phyloP scores from a whole-genome alignment of 2,329 filamentous ascomycete species.

The Trichoderma oligosporum region DNA sequence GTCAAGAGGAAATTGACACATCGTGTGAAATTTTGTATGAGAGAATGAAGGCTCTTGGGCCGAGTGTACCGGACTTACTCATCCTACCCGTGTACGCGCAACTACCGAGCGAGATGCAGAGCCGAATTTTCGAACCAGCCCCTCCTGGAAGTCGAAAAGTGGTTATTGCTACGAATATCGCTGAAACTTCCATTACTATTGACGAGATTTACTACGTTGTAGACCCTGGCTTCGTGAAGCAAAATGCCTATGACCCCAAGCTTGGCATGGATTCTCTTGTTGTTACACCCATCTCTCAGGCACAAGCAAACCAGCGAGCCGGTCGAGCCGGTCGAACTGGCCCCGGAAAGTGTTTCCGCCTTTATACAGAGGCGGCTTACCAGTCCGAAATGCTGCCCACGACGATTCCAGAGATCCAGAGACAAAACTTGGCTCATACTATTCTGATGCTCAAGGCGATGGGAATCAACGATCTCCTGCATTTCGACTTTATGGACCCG shows the following conservation, averaged over 20 bases:
- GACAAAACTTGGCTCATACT: conserved; percentile 86
- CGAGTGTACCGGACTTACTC: conserved; percentile 84
- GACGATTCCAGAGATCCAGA: conserved; percentile 92
- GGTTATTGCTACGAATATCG: conserved; percentile 97
- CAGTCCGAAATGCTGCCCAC: conserved; percentile 97
- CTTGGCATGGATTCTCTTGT: conserved; percentile 96
- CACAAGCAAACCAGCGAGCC: conserved; percentile 90
- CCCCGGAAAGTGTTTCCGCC: conserved; percentile 89
- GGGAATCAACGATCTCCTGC: conserved; percentile 95
- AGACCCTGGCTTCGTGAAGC: conserved; percentile 95
- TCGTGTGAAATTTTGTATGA: conserved; percentile 89
- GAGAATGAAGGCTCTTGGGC: conserved; percentile 91
- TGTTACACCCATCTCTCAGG: conserved; percentile 93
- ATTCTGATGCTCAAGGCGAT: conserved; percentile 98
- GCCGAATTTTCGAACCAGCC: conserved; percentile 88
- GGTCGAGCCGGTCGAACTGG: conserved; percentile 92
- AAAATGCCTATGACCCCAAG: conserved; percentile 95
- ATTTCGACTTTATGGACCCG: conserved; percentile 99
- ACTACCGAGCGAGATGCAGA: conserved; percentile 89
- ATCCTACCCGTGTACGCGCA: conserved; percentile 96
- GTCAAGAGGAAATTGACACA: conserved; percentile 96
- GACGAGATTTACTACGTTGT: conserved; percentile 97
- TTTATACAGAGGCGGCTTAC: conserved; percentile 94
- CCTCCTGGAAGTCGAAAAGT: conserved; percentile 84
- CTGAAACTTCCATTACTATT: conserved; percentile 96